Evolutionary conservation across 305 asterid genomes (phyloP), one percentile per base, ranked within the genome.

Genomic region (Stenogyne calaminthoides): DNA sequence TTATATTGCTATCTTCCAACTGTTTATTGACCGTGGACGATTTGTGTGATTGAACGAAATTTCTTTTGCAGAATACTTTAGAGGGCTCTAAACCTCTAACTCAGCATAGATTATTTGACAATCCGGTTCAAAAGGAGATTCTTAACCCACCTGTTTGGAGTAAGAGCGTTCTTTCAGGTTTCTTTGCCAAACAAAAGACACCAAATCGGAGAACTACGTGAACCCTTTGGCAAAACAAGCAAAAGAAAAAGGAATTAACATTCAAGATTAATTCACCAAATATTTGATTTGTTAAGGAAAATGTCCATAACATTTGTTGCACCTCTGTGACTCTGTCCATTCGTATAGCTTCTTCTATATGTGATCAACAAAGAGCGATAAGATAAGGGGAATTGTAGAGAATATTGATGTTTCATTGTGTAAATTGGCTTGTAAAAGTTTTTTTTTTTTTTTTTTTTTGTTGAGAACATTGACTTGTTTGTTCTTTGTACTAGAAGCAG

Each of bases 131-230:
- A 49, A 85, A 72, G 74, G 91, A 83, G 72, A 63, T 67, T 64
- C 78, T 81, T 49, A 84, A 80, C 9, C 81, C 81, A 3, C 93
- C 90, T 73, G 70, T 70, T 57, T 87, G 95, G 36, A 90, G 96
- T 73, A 92, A 84, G 80, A 89, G 93, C 59, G 39, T 92, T 80
- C 80, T 92, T 60, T 85, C 98, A 0, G 68, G 90, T 36, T 86
- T 92, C 87, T 92, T 88, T 77, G 83, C 78, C 74, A 90, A 86
- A 85, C 90, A 86, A 65, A 90, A 92, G 89, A 70, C 87, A 25
- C 78, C 75, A 57, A 86, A 82, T 65, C 64, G 79, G 81, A 86
- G 80, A 80, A 77, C 85, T 9, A 74, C 87, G 69, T 88, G 80
- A 84, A 68, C 49, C 71, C 57, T 68, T 9, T 14, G 18, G 27